Percentiles rank a stretch among this genome's conserved stretches.
Evolutionary conservation across 2,329 filamentous ascomycete genomes (phyloP).

Genomic region (Colletotrichum orbiculare): DNA sequence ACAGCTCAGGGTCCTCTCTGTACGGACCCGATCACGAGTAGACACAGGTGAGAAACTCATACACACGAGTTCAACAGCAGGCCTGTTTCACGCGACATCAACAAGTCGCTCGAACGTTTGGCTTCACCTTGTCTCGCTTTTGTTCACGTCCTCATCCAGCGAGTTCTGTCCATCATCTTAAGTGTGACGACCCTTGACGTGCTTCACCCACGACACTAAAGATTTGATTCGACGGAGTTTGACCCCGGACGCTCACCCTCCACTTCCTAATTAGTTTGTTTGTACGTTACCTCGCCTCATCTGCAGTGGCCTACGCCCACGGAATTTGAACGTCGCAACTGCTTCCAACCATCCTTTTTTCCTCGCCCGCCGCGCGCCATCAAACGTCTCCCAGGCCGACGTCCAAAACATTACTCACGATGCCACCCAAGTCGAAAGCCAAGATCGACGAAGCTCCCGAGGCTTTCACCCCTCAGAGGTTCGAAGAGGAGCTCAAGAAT

Average conservation of each 20-base stretch:
- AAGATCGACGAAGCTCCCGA: conserved; percentile 38
- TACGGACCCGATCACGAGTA: too few species aligned
- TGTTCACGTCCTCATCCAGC: neutral
- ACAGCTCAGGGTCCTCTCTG: conserved; percentile 2
- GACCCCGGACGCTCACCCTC: conserved; percentile 15
- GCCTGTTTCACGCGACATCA: too few species aligned
- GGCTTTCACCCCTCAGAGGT: conserved; percentile 60
- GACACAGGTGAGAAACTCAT: too few species aligned
- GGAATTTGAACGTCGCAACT: too few species aligned
- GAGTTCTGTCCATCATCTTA: too few species aligned
- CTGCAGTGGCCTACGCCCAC: too few species aligned
- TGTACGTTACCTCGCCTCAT: conserved; percentile 5
- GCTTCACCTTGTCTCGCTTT: neutral
- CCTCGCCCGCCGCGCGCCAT: neutral
- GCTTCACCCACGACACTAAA: too few species aligned
- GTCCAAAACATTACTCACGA: conserved; percentile 1
- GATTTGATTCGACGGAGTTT: neutral
- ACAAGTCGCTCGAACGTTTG: too few species aligned
- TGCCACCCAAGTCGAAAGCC: conserved; percentile 33
- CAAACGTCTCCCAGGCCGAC: neutral
- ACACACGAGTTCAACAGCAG: too few species aligned
- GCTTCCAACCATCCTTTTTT: neutral
- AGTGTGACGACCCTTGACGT: too few species aligned
- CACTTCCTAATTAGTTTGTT: conserved; percentile 3
- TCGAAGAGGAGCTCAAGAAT: conserved; percentile 64